These are phyloP conservation scores for Wallacemonas sp. DNA, from an alignment of 208 protist species.

Conservation along the genomic window DNA sequence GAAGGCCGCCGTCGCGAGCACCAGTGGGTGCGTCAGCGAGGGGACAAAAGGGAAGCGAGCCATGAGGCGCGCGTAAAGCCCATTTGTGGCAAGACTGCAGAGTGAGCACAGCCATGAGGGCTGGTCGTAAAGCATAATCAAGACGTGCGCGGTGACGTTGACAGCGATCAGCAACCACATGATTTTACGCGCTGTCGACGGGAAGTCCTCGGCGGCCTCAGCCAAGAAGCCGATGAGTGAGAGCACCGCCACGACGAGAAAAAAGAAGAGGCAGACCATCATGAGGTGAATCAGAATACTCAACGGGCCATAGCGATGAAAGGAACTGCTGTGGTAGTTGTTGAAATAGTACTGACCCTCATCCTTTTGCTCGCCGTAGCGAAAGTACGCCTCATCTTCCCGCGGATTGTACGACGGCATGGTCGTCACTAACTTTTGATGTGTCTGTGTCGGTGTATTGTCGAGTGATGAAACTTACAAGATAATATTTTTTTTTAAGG, in stretches of 20 bases:
- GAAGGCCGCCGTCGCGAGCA: slow-evolving; percentile 25
- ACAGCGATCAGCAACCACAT: slow-evolving; percentile 37
- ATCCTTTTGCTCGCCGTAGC: slow-evolving; percentile 21
- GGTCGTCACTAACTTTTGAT: no score
- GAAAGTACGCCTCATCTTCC: slow-evolving; percentile 12
- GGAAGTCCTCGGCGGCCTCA: slow-evolving; percentile 60
- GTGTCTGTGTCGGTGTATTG: no score
- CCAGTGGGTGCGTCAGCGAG: slow-evolving; percentile 26
- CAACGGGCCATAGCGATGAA: slow-evolving; percentile 50
- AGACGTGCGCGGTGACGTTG: slow-evolving; percentile 39
- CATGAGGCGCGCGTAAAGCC: slow-evolving; percentile 48
- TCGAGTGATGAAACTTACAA: no score
- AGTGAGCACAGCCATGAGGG: slow-evolving; percentile 54
- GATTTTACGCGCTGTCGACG: slow-evolving; percentile 31
- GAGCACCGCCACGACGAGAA: slow-evolving; percentile 40
- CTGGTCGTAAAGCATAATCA: slow-evolving; percentile 50
- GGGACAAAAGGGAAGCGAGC: slow-evolving; percentile 46
- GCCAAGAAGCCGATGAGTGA: slow-evolving; percentile 43
- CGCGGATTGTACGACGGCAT: background rate
- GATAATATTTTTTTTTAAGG: no score
- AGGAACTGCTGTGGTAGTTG: slow-evolving; percentile 15
- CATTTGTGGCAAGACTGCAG: slow-evolving; percentile 48
- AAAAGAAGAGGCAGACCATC: slow-evolving; percentile 30
- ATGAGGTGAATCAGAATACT: slow-evolving; percentile 48
- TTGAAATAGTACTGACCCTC: slow-evolving; percentile 23